Percentiles rank a stretch among this genome's conserved stretches.
Conservation (phyloP, 2,329 filamentous ascomycete genomes). For the Fusarium albidum region DNA sequence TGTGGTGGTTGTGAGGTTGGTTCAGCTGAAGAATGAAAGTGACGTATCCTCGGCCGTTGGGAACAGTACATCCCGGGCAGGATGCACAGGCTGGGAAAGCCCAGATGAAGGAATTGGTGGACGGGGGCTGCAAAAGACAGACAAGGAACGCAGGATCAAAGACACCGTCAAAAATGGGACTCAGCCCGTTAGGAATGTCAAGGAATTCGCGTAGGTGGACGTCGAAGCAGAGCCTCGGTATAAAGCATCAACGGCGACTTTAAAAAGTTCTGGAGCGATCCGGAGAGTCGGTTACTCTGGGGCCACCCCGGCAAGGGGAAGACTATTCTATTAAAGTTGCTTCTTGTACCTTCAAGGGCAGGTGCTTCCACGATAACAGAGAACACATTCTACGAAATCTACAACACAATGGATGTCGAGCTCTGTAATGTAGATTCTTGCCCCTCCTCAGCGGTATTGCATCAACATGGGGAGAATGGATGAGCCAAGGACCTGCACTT, state of each 20-base stretch:
- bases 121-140: background rate
- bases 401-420: no score
- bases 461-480: no score
- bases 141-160: background rate
- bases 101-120: background rate
- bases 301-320: constrained; percentile 50
- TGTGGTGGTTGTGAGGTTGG: no score
- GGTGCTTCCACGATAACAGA: no score
- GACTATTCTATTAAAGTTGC: no score
- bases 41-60: background rate
- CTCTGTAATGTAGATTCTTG: no score
- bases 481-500: no score
- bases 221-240: constrained; percentile 1
- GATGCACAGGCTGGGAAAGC: background rate
- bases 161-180: background rate
- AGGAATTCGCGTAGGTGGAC: background rate
- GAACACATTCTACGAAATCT: no score
- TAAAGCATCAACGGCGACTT: constrained; percentile 40
- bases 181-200: background rate
- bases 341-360: no score
- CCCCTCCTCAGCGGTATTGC: no score
- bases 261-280: constrained; percentile 34
- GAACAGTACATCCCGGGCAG: background rate
- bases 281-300: constrained; percentile 38
- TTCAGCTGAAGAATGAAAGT: no score